Conservation (phyloP, 1,284 basidiomycete species). For the Phlebopus sp. region DNA sequence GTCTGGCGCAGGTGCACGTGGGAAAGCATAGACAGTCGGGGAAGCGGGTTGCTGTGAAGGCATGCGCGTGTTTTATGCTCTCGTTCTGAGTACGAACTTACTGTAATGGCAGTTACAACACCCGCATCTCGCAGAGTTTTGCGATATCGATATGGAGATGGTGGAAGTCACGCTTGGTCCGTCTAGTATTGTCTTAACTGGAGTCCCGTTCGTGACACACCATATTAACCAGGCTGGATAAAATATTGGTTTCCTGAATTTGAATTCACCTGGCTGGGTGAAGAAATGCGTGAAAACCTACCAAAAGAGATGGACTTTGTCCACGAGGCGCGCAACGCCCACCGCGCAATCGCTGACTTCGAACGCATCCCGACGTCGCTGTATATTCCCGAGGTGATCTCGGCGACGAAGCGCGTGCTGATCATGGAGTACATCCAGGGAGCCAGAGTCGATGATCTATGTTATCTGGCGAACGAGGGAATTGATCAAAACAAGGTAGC, state of each 20-base stretch:
- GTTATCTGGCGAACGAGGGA: slow-evolving; percentile 77
- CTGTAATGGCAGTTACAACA: slow-evolving; percentile 72
- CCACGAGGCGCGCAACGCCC: slow-evolving; percentile 88
- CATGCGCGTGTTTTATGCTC: slow-evolving; percentile 27
- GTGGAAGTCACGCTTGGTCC: slow-evolving; percentile 79
- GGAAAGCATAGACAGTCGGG: slow-evolving; percentile 74
- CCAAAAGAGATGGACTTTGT: slow-evolving; percentile 95
- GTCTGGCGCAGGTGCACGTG: slow-evolving; percentile 92
- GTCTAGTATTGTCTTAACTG: slow-evolving; percentile 17
- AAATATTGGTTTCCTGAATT: slow-evolving; percentile 88
- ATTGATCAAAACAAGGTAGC: slow-evolving; percentile 96
- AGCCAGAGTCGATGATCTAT: slow-evolving; percentile 85
- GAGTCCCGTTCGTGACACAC: neutral
- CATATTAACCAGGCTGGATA: slow-evolving; percentile 61
- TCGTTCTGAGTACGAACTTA: slow-evolving; percentile 4
- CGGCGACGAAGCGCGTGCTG: slow-evolving; percentile 82
- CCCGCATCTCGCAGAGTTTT: slow-evolving; percentile 92
- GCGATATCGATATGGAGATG: slow-evolving; percentile 79
- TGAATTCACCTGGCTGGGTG: slow-evolving; percentile 92
- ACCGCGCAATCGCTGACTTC: slow-evolving; percentile 74
- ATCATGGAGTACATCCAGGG: slow-evolving; percentile 95
- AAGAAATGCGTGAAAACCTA: slow-evolving; percentile 90
- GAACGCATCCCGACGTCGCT: slow-evolving; percentile 71
- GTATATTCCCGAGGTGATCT: slow-evolving; percentile 88
- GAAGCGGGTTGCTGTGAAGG: slow-evolving; percentile 87